phyloP scores from a whole-genome alignment of 192 early-diverging fungal species.

The Backusella psychrophila region DNA sequence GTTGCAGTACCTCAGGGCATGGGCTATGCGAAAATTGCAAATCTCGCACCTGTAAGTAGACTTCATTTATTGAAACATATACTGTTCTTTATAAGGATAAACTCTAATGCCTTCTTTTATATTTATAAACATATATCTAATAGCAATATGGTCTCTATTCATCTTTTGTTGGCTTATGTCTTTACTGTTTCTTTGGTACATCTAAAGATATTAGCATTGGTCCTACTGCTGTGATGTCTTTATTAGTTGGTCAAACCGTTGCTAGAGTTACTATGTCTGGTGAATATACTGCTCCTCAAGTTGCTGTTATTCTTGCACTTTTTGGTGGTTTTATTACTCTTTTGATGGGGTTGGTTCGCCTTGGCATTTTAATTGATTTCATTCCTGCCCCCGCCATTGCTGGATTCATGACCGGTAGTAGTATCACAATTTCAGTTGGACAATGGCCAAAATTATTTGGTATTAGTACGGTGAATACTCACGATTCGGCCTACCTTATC shows the following conservation, averaged over 20 bases:
- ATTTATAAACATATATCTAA: neutral
- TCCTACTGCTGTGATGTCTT: slow-evolving; percentile 69
- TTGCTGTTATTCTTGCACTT: slow-evolving; percentile 64
- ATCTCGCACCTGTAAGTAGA: slow-evolving; percentile 43
- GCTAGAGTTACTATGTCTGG: slow-evolving; percentile 32
- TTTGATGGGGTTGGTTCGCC: slow-evolving; percentile 72
- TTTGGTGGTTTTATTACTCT: slow-evolving; percentile 71
- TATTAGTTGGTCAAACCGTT: slow-evolving; percentile 68
- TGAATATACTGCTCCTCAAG: slow-evolving; percentile 77
- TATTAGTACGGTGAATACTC: slow-evolving; percentile 70
- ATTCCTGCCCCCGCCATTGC: slow-evolving; percentile 82
- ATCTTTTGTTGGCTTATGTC: slow-evolving; percentile 64
- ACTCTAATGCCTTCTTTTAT: neutral
- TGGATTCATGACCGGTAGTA: slow-evolving; percentile 86
- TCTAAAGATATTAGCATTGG: slow-evolving; percentile 78
- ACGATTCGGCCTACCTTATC: slow-evolving; percentile 69
- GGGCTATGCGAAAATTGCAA: slow-evolving; percentile 70
- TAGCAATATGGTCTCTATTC: slow-evolving; percentile 41
- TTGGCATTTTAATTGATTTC: slow-evolving; percentile 89
- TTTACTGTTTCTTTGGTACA: slow-evolving; percentile 75
- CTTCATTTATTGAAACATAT: neutral
- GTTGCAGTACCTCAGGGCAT: slow-evolving; percentile 75
- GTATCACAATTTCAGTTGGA: slow-evolving; percentile 72
- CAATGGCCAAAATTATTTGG: slow-evolving; percentile 75
- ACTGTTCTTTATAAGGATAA: neutral